These are phyloP conservation scores for Hypoxylon sp. DNA, from an alignment of 2,329 filamentous ascomycete species.

Conservation along the genomic window DNA sequence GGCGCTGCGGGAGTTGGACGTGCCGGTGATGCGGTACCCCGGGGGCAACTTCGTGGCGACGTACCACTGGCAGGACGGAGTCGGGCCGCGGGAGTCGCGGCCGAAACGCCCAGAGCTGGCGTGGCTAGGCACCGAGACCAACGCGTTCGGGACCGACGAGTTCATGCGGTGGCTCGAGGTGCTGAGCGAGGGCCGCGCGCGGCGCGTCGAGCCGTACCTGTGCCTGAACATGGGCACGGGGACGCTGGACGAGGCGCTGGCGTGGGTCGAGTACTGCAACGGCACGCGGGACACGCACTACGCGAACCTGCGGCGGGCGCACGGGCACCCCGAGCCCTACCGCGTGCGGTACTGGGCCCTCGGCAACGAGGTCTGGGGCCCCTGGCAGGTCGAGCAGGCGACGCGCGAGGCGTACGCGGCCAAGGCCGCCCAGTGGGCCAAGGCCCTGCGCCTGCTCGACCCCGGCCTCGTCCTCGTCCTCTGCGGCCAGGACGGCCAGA, in stretches of 20 bases:
- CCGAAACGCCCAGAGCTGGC: constrained; percentile 75
- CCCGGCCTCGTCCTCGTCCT: constrained; percentile 74
- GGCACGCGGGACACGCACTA: constrained; percentile 79
- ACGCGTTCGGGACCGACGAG: constrained; percentile 85
- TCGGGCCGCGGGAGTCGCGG: constrained; percentile 75
- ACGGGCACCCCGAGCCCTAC: constrained; percentile 80
- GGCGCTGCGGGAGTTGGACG: constrained; percentile 74
- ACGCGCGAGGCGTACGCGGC: constrained; percentile 74
- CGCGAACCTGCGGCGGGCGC: constrained; percentile 78
- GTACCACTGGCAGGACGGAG: constrained; percentile 84
- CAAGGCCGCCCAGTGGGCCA: constrained; percentile 75
- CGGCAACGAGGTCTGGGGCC: constrained; percentile 76
- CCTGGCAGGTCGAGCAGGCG: constrained; percentile 72
- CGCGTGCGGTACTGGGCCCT: constrained; percentile 87
- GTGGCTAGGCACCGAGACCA: constrained; percentile 79
- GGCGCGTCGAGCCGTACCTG: constrained; percentile 78
- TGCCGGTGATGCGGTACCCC: constrained; percentile 81
- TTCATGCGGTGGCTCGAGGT: constrained; percentile 82
- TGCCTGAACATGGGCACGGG: constrained; percentile 84
- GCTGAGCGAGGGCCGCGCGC: constrained; percentile 66
- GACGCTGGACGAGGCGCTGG: constrained; percentile 64
- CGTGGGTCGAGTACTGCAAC: constrained; percentile 89
- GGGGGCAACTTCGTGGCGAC: constrained; percentile 87
- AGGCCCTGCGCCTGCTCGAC: constrained; percentile 75
- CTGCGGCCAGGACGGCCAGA: constrained; percentile 74